Evolutionary conservation across 164 flowering plant genomes (phyloP).

Genomic region (Umbellularia californica): DNA sequence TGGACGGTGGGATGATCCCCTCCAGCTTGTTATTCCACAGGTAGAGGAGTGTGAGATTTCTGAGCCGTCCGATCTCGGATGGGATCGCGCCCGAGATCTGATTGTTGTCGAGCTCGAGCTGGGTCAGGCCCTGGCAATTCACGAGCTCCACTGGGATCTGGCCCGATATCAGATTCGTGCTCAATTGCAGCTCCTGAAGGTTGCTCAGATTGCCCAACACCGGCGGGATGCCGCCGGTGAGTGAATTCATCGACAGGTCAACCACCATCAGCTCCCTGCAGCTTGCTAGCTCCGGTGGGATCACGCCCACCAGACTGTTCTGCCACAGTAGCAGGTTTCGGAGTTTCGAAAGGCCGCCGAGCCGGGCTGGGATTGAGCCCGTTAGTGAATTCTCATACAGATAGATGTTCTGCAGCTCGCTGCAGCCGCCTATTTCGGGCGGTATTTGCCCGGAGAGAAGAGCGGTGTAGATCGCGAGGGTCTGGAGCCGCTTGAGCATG

Average conservation of each 20-base stretch:
- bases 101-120: conserved; percentile 88
- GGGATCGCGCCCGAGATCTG: conserved; percentile 76
- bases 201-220: conserved; percentile 50
- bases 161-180: conserved; percentile 76
- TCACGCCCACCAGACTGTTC: conserved; percentile 76
- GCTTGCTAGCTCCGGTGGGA: conserved; percentile 71
- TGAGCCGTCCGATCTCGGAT: conserved; percentile 45
- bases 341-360: conserved; percentile 66
- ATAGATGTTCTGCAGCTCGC: conserved; percentile 64
- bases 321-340: conserved; percentile 77
- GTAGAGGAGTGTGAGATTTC: conserved; percentile 65
- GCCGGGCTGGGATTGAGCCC: conserved; percentile 56
- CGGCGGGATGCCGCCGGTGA: conserved; percentile 68
- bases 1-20: conserved; percentile 64
- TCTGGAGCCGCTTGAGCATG: conserved; percentile 57
- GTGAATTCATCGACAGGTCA: conserved; percentile 72
- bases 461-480: conserved; percentile 74
- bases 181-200: conserved; percentile 75
- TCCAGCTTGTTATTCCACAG: conserved; percentile 83
- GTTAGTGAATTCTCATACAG: conserved; percentile 84
- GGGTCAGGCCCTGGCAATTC: conserved; percentile 57
- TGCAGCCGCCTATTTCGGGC: conserved; percentile 81
- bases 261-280: conserved; percentile 56
- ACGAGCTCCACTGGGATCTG: conserved; percentile 59
- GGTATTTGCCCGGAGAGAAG: conserved; percentile 80